phyloP scores from a whole-genome alignment of 2,329 filamentous ascomycete species.

The Gnomoniopsis sp. region DNA sequence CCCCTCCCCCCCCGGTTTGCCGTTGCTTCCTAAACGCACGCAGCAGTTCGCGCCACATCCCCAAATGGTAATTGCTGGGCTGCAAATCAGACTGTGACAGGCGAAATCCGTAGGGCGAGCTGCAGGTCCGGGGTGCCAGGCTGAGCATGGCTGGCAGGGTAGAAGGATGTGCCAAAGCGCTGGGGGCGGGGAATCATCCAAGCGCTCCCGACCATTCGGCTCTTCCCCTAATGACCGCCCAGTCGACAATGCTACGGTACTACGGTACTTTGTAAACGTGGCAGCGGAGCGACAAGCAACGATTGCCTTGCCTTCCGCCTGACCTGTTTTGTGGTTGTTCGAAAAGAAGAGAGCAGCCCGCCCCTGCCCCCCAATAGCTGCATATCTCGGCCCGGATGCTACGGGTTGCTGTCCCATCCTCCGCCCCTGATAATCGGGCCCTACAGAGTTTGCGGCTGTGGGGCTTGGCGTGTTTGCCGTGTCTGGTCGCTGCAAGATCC shows the following conservation, averaged over 20 bases:
- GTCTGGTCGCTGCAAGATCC: no score
- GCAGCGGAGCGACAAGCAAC: conserved; percentile 8
- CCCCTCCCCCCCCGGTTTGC: neutral
- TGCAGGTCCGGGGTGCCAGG: conserved; percentile 7
- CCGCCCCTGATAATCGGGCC: neutral
- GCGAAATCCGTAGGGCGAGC: conserved; percentile 17
- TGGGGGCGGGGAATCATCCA: conserved; percentile 16
- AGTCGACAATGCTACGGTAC: neutral
- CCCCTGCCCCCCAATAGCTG: neutral
- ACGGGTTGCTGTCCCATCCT: neutral
- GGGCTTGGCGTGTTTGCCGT: no score
- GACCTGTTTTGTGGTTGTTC: neutral
- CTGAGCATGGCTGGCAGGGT: neutral
- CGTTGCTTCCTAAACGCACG: neutral
- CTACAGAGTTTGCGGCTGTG: no score
- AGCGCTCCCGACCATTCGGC: conserved; percentile 17
- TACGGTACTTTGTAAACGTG: conserved; percentile 10
- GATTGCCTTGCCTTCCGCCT: conserved; percentile 1
- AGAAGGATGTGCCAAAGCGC: neutral
- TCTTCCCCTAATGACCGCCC: conserved; percentile 11
- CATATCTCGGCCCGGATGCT: neutral
- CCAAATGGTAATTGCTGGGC: neutral
- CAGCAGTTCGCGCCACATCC: conserved; percentile 7
- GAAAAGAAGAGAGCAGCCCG: neutral
- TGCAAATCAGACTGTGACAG: conserved; percentile 5